Base-by-base conservation (phyloP, 768 basidiomycete species). In the Pholiota conissans region DNA sequence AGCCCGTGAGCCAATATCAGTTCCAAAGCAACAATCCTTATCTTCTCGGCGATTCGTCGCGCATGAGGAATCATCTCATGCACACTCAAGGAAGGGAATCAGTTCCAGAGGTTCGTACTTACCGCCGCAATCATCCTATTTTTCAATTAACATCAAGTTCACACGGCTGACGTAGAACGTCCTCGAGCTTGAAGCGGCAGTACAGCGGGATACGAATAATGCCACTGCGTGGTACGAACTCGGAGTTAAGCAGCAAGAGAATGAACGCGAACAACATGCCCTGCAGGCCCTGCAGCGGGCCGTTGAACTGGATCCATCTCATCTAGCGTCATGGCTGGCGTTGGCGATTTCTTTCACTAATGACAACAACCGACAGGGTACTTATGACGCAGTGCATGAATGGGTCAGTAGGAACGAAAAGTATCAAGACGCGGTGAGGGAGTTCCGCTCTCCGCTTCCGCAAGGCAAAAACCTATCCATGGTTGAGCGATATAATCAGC, bases 171-270 rank as follows among this genome's bases (percentile, higher is more conserved):
- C 48, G 16, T 65, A 98, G 94, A 90, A 82, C 63, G 85, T 98
- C 8, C 77, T 98, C 28, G 89, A 94, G 69, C 78, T 93, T 11
- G 96, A 99, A 74, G 96, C 96, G 6, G 81, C 81, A 24, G 94
- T 96, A 13, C 92, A 96, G 67, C 82, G 80, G 37, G 83, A 94
- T 64, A 85, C 88, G 59, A 74, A 69, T 8, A 82, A 90, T 63
- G 85, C 90, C 3, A 62, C 73, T 32, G 89, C 87, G 8, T 99
- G 97, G 97, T 95, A 84, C 67, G 84, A 90, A 62, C 86, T 98
- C 49, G 97, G 97, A 24, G 87, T 99, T 49, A 95, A 92, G 72
- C 97, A 98, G 67, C 97, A 99, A 71, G 95, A 97, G 73, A 97
- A 95, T 69, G 97, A 99, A 71, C 86, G 95, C 14, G 97, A 99